Evolutionary conservation across 108 stramenopile species (phyloP), one percentile per base, ranked within the genome.

Genomic region (Seminavis robusta): DNA sequence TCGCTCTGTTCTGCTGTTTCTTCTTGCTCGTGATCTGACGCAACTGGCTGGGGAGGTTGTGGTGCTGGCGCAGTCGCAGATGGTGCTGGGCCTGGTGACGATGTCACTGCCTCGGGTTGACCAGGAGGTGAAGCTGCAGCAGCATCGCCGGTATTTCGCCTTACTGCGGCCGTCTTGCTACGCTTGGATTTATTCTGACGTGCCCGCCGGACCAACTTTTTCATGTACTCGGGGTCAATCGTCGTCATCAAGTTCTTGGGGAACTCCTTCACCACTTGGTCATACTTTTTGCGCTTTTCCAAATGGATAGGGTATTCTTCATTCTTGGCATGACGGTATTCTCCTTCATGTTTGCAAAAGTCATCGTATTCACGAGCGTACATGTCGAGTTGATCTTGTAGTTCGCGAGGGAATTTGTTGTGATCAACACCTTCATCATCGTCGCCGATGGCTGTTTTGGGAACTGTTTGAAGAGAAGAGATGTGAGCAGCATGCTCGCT

Each of bases 211-310:
- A 88, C 77, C 13, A 87, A 29, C 47, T 73, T 64, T n/a, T 88
- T 78, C 30, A 92, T 31, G 44, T 74, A 87, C 4, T 50, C 38
- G 2, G 55, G 15, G 61, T 84, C 83, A 20, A 92, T 62, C 0
- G 87, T 80, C 0, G 85, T 83, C 4, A 77, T 60, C 37, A 92
- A 49, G 57, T 81, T 71, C 21, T 63, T 67, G 1, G 91, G 91
- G 44, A 92, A 92, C 9, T 45, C 64, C 8, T 55, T 56, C 37
- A 77, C 55, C 24, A 92, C 32, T n/a, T 80, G 56, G 36, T 89
- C 87, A 46, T 79, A 92, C 50, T 88, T 92, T 15, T 72, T 80
- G 46, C 72, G 74, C 32, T 75, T 76, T 56, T 84, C 83, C 27
- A 61, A 52, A 11, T 57, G 67, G 4, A 63, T 33, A 38, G 78